These are phyloP conservation scores for Rhinocladiella similis DNA, from an alignment of 2,329 filamentous ascomycete genomes.

Conservation along the genomic window DNA sequence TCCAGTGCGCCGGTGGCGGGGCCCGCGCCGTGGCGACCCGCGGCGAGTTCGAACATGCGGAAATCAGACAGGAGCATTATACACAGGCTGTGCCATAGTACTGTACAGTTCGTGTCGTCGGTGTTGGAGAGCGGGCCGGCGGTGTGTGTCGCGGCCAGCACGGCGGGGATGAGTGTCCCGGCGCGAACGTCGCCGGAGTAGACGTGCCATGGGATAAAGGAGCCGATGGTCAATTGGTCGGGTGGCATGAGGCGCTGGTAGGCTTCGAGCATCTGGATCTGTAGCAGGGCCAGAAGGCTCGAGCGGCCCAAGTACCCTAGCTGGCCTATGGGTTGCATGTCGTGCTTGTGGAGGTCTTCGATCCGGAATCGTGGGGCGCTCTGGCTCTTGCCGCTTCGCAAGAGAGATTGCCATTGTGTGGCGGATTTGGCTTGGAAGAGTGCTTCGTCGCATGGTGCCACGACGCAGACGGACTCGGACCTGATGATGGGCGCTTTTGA, in stretches of 20 bases:
- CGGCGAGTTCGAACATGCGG: conserved; percentile 54
- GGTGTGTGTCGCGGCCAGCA: conserved; percentile 18
- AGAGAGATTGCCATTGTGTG: conserved; percentile 39
- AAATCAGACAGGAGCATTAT: conserved; percentile 54
- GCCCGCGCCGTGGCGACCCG: conserved; percentile 49
- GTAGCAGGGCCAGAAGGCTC: conserved; percentile 39
- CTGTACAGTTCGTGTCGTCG: conserved; percentile 47
- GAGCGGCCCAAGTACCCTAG: conserved; percentile 31
- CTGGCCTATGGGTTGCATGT: conserved; percentile 38
- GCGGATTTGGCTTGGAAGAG: conserved; percentile 45
- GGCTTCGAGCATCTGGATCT: conserved; percentile 44
- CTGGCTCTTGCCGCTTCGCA: conserved; percentile 37
- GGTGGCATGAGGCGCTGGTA: conserved; percentile 44
- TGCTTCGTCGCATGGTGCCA: conserved; percentile 47
- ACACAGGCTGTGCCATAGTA: conserved; percentile 56
- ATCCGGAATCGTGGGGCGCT: conserved; percentile 37
- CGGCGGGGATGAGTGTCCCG: conserved; percentile 29
- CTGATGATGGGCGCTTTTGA: conserved; percentile 49
- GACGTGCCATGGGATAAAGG: conserved; percentile 45
- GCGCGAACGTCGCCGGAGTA: conserved; percentile 52
- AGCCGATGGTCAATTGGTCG: conserved; percentile 37
- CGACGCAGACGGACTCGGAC: conserved; percentile 48
- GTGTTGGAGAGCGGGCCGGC: conserved; percentile 19
- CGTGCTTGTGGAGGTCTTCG: conserved; percentile 31
- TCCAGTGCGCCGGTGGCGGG: conserved; percentile 51